Evolutionary conservation across 805 yeast species (phyloP), one percentile per base, ranked within the genome.

Genomic region (Nakazawaea anatomiae): DNA sequence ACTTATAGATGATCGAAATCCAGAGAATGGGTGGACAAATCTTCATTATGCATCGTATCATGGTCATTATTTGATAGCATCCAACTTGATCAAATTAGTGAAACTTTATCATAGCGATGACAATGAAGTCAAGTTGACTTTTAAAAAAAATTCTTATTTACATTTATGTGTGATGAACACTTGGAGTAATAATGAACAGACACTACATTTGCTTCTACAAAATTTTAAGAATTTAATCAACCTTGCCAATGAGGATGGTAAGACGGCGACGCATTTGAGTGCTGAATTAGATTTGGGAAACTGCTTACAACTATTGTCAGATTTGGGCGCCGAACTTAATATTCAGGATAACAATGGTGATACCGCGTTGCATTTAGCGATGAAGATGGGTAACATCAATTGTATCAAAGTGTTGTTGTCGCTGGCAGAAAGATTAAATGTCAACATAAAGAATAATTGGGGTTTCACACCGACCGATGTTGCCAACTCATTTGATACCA

Each of bases 321-420:
- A 85, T 38, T 78, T 85, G 51, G 94, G 91, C 7, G 95, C 95
- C 2, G 85, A 88, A 58, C 73, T 89, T 44, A 83, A 86, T 57
- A 63, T 81, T 4, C 83, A 80, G 50, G 96, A 94, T 62, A 69
- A 72, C 8, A 77, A 78, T 12, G 96, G 94, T 1, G 87, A 89
- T 60, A 83, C 96, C 2, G 89, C 96, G 0, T 68, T 92, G 41
- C 98, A 92, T 66, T 71, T 86, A 48, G 96, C 97, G 0, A 76
- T 88, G 57, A 84, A 85, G 50, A 79, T 75, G 58, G 92, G 91
- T 5, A 77, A 80, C 53, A 58, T 77, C 12, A 77, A 77, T 45
- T 82, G 87, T 44, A 65, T 82, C 54, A 73, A 77, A 48, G 61
- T 83, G 35, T 65, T 87, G 42, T 64, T 49, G 10, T 30, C 31